phyloP scores from a whole-genome alignment of 2,329 filamentous ascomycete species.

The Sclerotinia glacialis region DNA sequence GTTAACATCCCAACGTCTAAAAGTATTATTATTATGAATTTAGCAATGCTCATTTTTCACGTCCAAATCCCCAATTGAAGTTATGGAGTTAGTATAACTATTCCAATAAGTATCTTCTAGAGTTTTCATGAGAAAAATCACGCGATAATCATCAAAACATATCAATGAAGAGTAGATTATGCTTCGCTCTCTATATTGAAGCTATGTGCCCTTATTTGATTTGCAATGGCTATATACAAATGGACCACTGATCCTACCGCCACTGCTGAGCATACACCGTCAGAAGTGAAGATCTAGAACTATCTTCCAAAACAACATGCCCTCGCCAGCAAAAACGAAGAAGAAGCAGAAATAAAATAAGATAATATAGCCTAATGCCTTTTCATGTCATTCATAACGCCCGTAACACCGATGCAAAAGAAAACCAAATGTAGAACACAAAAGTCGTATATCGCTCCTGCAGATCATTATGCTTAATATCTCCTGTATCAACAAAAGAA shows the following conservation, averaged over 20 bases:
- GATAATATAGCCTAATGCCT: conserved; percentile 18
- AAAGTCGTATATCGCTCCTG: conserved; percentile 49
- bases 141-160: neutral
- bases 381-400: conserved; percentile 27
- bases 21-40: too few relatives aligned
- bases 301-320: conserved; percentile 18
- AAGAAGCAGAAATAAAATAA: conserved; percentile 9
- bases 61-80: neutral
- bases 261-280: conserved; percentile 20
- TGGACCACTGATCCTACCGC: conserved; percentile 21
- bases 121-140: neutral
- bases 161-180: neutral
- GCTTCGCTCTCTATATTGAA: conserved; percentile 21
- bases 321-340: conserved; percentile 10
- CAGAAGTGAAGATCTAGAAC: conserved; percentile 25
- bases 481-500: conserved; percentile 41
- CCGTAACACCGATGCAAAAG: conserved; percentile 36
- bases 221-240: conserved; percentile 33
- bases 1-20: neutral
- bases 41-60: neutral
- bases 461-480: conserved; percentile 47
- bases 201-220: conserved; percentile 30
- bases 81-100: neutral
- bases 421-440: conserved; percentile 31
- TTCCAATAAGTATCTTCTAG: neutral